Conservation (phyloP, 2,329 filamentous ascomycete species). For the Trichoderma sp. region DNA sequence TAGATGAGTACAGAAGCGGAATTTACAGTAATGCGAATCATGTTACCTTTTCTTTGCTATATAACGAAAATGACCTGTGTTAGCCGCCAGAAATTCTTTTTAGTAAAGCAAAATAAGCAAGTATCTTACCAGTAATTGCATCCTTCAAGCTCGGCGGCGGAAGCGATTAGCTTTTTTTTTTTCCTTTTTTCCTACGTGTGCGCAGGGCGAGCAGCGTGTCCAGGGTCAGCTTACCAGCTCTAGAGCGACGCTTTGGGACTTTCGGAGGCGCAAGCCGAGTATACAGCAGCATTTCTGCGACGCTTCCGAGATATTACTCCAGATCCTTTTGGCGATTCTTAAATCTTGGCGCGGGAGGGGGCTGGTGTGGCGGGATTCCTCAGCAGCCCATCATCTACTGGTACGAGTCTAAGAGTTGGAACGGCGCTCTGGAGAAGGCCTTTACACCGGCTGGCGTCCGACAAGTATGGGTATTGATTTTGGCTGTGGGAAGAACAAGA, state of each 20-base stretch:
- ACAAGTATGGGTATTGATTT: neutral
- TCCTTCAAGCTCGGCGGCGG: slow-evolving; percentile 33
- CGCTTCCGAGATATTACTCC: neutral
- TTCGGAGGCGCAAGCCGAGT: slow-evolving; percentile 57
- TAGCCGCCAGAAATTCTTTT: neutral
- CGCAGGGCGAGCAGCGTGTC: neutral
- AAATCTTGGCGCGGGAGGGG: neutral
- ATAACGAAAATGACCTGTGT: slow-evolving; percentile 17
- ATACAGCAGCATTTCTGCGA: slow-evolving; percentile 51
- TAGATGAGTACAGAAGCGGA: slow-evolving; percentile 19
- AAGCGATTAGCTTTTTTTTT: neutral
- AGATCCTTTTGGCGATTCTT: neutral
- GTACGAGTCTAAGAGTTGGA: neutral
- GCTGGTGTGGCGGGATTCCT: neutral
- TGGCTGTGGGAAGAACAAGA: slow-evolving; percentile 23
- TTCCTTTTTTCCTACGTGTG: neutral
- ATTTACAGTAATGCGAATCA: neutral
- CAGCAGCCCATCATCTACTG: neutral
- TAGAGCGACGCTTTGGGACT: slow-evolving; percentile 56
- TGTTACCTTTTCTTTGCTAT: slow-evolving; percentile 53
- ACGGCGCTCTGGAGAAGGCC: neutral
- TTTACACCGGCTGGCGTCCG: neutral
- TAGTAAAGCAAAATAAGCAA: neutral
- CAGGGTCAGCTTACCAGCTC: slow-evolving; percentile 48
- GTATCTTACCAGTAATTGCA: slow-evolving; percentile 50